Conservation (phyloP, 1,139 yeast genomes). For the Saccharomyces pastorianus region DNA sequence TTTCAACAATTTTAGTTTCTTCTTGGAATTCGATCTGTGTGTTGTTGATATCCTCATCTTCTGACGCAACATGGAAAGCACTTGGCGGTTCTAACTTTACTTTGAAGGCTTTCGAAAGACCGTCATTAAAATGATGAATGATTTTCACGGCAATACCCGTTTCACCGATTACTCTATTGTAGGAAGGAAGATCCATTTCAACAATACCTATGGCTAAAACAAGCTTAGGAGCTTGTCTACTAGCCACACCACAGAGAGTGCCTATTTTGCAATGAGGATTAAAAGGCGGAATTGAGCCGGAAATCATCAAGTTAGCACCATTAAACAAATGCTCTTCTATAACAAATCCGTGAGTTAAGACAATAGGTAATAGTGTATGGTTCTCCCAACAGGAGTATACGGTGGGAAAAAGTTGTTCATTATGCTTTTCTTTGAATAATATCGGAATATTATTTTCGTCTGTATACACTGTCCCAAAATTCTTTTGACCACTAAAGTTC, state of each 20-base stretch:
- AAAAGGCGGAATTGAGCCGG: conserved; percentile 80
- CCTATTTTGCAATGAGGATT: conserved; percentile 42
- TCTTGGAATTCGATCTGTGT: conserved; percentile 6
- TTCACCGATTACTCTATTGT: conserved; percentile 42
- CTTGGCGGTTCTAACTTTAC: conserved; percentile 39
- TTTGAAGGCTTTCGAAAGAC: conserved; percentile 40
- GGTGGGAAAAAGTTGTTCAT: conserved; percentile 56
- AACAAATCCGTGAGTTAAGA: conserved; percentile 68
- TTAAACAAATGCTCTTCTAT: conserved; percentile 45
- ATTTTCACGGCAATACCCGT: conserved; percentile 66
- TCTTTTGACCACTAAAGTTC: conserved; percentile 45
- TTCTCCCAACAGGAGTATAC: conserved; percentile 64
- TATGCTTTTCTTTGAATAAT: conserved; percentile 57
- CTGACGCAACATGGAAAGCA: conserved; percentile 16
- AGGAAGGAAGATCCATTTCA: conserved; percentile 41
- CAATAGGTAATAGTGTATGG: conserved; percentile 56
- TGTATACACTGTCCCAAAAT: conserved; percentile 54
- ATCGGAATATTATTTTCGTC: conserved; percentile 59
- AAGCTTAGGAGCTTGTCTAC: conserved; percentile 51
- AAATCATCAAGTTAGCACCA: conserved; percentile 89
- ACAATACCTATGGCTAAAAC: conserved; percentile 72
- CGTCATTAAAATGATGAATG: conserved; percentile 49
- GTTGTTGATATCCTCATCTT: conserved; percentile 9
- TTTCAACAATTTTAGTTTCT: conserved; percentile 4
- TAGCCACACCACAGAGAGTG: conserved; percentile 63